Evolutionary conservation across 208 protist genomes (phyloP).

Genomic region (Tritrichomonas foetus): DNA sequence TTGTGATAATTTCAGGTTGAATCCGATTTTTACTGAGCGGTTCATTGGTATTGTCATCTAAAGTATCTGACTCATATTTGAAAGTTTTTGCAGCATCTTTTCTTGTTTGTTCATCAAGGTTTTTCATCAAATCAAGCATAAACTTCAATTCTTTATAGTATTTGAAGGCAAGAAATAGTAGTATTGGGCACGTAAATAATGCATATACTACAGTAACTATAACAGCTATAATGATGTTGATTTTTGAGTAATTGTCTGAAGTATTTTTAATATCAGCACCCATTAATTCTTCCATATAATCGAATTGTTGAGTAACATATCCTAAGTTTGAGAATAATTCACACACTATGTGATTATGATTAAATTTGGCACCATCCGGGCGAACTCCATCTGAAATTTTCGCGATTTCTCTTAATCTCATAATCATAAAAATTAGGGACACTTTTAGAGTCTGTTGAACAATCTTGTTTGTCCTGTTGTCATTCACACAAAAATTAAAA

Average conservation of each 20-base stretch:
- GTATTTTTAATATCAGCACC: neutral
- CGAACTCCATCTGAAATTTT: neutral
- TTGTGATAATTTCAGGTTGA: neutral
- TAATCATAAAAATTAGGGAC: neutral
- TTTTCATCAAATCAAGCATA: neutral
- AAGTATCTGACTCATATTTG: neutral
- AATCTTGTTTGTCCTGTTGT: neutral
- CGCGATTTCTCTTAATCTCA: neutral
- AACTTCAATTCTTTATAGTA: neutral
- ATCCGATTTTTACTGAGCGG: neutral
- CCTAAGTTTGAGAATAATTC: neutral
- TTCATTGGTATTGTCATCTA: neutral
- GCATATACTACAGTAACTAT: neutral
- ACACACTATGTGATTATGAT: neutral
- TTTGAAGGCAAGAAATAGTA: neutral
- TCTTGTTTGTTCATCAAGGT: neutral
- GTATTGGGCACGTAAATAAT: neutral
- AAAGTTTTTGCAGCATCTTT: neutral
- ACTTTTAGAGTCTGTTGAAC: neutral
- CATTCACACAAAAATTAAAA: neutral
- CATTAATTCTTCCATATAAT: neutral
- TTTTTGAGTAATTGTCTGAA: neutral
- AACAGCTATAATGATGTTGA: neutral
- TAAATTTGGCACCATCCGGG: no score
- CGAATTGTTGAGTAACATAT: neutral